phyloP scores from a whole-genome alignment of 2,329 filamentous ascomycete species.

The Xylariaceae sp. region DNA sequence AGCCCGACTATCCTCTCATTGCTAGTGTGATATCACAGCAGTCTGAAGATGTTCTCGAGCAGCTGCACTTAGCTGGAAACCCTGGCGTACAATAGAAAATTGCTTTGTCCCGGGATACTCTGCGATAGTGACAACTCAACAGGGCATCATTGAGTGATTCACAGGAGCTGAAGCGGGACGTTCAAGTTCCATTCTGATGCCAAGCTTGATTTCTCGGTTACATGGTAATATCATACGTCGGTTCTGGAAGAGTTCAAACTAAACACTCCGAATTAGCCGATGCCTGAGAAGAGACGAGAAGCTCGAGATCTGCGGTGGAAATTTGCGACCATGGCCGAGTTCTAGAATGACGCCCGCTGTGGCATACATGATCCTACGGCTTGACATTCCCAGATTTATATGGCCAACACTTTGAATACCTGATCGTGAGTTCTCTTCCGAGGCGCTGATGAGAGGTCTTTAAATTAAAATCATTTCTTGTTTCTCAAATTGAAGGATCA shows the following conservation, averaged over 20 bases:
- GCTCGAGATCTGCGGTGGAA: not conserved
- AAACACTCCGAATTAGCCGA: not conserved
- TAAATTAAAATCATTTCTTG: not conserved
- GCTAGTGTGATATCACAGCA: too few relatives aligned
- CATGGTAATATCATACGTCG: slow-evolving; percentile 36
- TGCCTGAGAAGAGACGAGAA: not conserved
- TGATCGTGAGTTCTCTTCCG: slow-evolving; percentile 5
- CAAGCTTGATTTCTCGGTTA: slow-evolving; percentile 24
- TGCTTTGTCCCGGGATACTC: slow-evolving; percentile 61
- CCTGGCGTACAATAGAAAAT: slow-evolving; percentile 48
- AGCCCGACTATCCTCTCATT: not conserved
- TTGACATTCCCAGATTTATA: too few relatives aligned
- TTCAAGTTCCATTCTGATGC: slow-evolving; percentile 57
- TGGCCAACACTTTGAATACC: not conserved
- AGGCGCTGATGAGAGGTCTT: not conserved
- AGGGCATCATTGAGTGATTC: slow-evolving; percentile 57
- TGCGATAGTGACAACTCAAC: slow-evolving; percentile 49
- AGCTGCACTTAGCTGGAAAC: slow-evolving; percentile 44
- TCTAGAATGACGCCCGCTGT: too few relatives aligned
- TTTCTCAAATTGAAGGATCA: not conserved
- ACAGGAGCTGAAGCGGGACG: slow-evolving; percentile 55
- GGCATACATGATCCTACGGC: slow-evolving; percentile 14
- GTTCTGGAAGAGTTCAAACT: slow-evolving; percentile 50
- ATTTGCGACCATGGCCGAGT: not conserved
- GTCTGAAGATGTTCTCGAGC: slow-evolving; percentile 29